Conservation (phyloP, 1,284 basidiomycete species). For the Leccinum subfulvum region DNA sequence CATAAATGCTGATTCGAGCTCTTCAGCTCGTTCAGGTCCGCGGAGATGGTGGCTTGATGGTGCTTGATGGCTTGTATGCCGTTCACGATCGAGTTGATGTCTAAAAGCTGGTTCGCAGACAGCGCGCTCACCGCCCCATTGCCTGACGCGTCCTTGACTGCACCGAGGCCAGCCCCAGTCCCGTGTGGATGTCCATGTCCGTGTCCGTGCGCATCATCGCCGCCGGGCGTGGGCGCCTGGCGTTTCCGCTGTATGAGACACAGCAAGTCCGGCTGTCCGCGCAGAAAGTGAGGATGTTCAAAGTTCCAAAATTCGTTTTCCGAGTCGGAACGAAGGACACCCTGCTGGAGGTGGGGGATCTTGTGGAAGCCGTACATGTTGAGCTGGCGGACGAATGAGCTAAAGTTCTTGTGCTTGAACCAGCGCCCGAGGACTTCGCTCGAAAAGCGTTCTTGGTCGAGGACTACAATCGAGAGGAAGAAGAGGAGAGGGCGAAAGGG, state of each 20-base stretch:
- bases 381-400: constrained; percentile 91
- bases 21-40: constrained; percentile 87
- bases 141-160: constrained; percentile 19
- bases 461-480: constrained; percentile 51
- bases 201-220: constrained; percentile 24
- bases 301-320: constrained; percentile 95
- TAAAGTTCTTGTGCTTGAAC: constrained; percentile 97
- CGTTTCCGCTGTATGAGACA: constrained; percentile 85
- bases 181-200: not conserved
- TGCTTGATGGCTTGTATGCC: constrained; percentile 89
- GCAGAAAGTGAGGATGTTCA: constrained; percentile 85
- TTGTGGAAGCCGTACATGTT: constrained; percentile 99
- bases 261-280: constrained; percentile 89
- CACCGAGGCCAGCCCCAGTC: not conserved
- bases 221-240: constrained; percentile 38
- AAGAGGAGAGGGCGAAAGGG: not conserved
- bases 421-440: constrained; percentile 87
- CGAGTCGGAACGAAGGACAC: constrained; percentile 79
- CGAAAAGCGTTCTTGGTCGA: constrained; percentile 91
- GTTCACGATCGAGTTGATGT: constrained; percentile 74
- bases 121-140: constrained; percentile 20
- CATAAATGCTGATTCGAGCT: constrained; percentile 87
- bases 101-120: constrained; percentile 56
- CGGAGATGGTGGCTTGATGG: constrained; percentile 87
- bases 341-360: constrained; percentile 94